Conservation (phyloP, 164 flowering plant species). For the Chimonanthus praecox region DNA sequence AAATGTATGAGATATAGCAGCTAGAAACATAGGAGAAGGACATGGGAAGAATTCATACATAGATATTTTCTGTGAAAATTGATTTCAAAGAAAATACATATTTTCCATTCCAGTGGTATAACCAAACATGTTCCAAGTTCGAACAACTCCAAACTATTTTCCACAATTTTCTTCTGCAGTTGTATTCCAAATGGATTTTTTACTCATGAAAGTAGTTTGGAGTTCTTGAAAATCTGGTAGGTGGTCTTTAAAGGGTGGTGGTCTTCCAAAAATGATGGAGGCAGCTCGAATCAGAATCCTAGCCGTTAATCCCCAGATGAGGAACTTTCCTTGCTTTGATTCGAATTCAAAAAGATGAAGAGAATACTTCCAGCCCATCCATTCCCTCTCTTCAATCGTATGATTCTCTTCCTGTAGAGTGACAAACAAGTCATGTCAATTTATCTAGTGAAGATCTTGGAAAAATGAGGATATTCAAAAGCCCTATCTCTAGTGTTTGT, state of each 20-base stretch:
- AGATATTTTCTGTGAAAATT: too few relatives aligned
- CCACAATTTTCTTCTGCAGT: neutral
- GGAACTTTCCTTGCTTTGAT: constrained; percentile 15
- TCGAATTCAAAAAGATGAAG: constrained; percentile 30
- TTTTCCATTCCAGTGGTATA: too few relatives aligned
- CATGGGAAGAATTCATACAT: too few relatives aligned
- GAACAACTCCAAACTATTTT: too few relatives aligned
- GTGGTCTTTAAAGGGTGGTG: constrained; percentile 15
- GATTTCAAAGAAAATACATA: too few relatives aligned
- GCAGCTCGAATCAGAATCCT: constrained; percentile 34
- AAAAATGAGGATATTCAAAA: too few relatives aligned
- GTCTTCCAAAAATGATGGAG: constrained; percentile 23
- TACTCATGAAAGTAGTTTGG: constrained; percentile 10
- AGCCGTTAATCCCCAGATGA: constrained; percentile 33
- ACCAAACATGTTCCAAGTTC: too few relatives aligned
- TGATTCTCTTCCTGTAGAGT: constrained; percentile 24
- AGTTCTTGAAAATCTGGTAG: constrained; percentile 29
- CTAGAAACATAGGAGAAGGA: too few relatives aligned
- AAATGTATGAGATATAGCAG: too few relatives aligned
- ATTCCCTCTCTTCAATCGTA: constrained; percentile 30
- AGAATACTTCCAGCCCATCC: constrained; percentile 28
- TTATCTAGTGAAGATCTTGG: too few relatives aligned
- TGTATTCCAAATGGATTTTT: neutral
- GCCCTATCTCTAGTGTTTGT: too few relatives aligned
- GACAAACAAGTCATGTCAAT: neutral